Conservation (phyloP, 768 basidiomycete species). For the Hypholoma fasciculare region DNA sequence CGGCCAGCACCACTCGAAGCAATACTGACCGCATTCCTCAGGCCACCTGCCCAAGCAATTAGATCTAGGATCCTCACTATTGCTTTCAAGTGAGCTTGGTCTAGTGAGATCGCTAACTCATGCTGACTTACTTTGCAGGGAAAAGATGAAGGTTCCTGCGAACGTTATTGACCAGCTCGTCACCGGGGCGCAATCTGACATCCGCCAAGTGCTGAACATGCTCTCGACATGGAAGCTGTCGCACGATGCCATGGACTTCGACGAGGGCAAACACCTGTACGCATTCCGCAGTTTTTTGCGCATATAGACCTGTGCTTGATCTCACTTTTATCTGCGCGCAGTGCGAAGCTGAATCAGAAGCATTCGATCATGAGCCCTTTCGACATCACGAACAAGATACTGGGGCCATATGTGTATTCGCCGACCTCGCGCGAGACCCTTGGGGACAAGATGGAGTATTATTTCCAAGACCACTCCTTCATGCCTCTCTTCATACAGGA, state of each 20-base stretch:
- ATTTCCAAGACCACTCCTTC: constrained; percentile 95
- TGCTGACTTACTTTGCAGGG: constrained; percentile 44
- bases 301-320: neutral
- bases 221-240: constrained; percentile 96
- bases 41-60: constrained; percentile 74
- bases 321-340: constrained; percentile 52
- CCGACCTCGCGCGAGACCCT: constrained; percentile 77
- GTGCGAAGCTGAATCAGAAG: constrained; percentile 90
- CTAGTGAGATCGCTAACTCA: neutral
- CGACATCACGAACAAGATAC: constrained; percentile 84
- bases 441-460: constrained; percentile 91
- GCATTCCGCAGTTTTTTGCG: constrained; percentile 27
- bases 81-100: constrained; percentile 72
- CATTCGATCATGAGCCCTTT: constrained; percentile 90
- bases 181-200: constrained; percentile 88
- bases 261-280: constrained; percentile 89
- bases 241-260: constrained; percentile 79
- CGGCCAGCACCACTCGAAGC: neutral
- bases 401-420: constrained; percentile 92
- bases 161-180: constrained; percentile 94
- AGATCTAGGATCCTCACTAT: constrained; percentile 90
- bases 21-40: constrained; percentile 28
- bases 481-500: constrained; percentile 98
- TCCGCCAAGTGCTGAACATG: constrained; percentile 97
- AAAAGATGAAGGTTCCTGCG: constrained; percentile 89